Evolutionary conservation across 129 eudicot species (phyloP).

Genomic region (Tagetes patula): DNA sequence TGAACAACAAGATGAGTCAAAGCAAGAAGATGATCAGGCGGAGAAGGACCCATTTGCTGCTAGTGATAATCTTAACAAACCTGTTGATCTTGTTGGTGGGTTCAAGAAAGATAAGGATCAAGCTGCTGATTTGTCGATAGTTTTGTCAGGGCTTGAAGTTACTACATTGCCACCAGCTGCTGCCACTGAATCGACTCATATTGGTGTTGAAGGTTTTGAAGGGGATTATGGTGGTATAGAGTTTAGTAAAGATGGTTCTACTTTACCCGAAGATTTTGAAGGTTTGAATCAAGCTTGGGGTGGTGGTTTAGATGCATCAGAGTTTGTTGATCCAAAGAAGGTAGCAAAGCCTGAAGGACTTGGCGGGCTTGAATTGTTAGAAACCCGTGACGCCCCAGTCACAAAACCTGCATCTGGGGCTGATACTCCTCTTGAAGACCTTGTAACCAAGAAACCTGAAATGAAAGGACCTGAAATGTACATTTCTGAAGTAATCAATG

Average conservation of each 20-base stretch:
- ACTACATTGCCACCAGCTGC: conserved; percentile 92
- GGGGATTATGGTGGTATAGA: conserved; percentile 97
- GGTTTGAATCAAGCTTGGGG: conserved; percentile 97
- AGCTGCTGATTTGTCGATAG: conserved; percentile 63
- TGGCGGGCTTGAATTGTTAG: conserved; percentile 87
- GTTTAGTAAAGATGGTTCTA: conserved; percentile 78
- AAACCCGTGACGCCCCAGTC: conserved; percentile 59
- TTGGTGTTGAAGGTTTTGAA: conserved; percentile 97
- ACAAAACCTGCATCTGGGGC: conserved; percentile 44
- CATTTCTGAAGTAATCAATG: conserved; percentile 72
- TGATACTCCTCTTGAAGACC: conserved; percentile 64
- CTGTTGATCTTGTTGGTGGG: conserved; percentile 82
- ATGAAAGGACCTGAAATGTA: conserved; percentile 96
- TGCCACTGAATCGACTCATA: conserved; percentile 90
- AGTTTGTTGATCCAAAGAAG: conserved; percentile 81
- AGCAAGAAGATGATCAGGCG: conserved; percentile 52
- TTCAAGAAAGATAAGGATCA: conserved; percentile 85
- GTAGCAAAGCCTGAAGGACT: conserved; percentile 63
- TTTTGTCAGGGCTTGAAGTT: conserved; percentile 88
- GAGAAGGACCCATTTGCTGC: conserved; percentile 98
- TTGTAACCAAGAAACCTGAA: conserved; percentile 69
- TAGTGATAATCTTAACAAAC: conserved; percentile 75
- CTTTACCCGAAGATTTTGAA: conserved; percentile 85
- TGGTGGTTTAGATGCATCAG: conserved; percentile 96
- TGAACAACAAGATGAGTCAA: conserved; percentile 51